Evolutionary conservation across 2,329 filamentous ascomycete genomes (phyloP).

Genomic region (Aureobasidium sp.): DNA sequence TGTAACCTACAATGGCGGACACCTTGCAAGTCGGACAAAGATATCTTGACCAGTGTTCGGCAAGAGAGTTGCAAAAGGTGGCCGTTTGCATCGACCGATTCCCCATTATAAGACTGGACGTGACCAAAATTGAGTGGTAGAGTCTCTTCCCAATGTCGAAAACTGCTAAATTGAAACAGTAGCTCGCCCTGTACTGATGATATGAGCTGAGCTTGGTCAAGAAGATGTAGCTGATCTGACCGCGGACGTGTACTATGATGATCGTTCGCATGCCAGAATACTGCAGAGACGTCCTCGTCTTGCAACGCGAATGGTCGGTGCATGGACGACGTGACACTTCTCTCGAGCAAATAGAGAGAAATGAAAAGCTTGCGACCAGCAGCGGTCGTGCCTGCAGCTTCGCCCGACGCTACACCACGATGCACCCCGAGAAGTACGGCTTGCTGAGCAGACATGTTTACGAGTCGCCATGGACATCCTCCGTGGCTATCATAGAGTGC

Average conservation of each 20-base stretch:
- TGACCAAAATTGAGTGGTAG: constrained; percentile 1
- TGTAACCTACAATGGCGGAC: neutral
- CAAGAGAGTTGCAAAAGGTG: constrained; percentile 2
- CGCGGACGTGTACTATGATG: neutral
- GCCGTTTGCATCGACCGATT: neutral
- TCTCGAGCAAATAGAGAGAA: neutral
- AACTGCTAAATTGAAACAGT: constrained; percentile 8
- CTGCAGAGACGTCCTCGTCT: neutral
- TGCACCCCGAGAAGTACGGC: neutral
- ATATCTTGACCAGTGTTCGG: neutral
- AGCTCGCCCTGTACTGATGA: neutral
- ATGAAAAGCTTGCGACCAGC: neutral
- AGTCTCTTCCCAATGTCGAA: constrained; percentile 3
- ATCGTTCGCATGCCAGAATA: neutral
- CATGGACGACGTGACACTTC: neutral
- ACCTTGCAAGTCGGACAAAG: neutral
- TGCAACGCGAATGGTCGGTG: neutral
- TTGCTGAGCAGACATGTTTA: constrained; percentile 1
- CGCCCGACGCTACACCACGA: neutral
- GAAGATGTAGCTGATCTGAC: neutral
- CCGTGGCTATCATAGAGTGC: neutral
- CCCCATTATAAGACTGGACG: neutral
- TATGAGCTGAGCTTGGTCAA: constrained; percentile 6
- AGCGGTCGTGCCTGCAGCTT: neutral
- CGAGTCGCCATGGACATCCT: constrained; percentile 6